Base-by-base conservation (phyloP, 805 yeast genomes). In the Wickerhamomyces bovis region DNA sequence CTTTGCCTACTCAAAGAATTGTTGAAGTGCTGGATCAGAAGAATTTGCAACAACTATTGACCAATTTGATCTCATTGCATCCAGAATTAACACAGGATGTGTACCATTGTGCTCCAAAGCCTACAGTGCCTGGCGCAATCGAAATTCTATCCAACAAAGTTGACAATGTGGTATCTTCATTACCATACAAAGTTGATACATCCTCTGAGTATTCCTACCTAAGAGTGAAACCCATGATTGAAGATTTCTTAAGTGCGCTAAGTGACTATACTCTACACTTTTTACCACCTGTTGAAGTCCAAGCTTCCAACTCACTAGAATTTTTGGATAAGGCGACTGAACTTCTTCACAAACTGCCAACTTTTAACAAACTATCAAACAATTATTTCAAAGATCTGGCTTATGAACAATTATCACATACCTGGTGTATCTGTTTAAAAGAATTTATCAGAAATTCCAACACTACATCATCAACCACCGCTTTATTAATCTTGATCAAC, bases 141-240 rank as follows among this genome's bases (percentile, higher is more conserved):
- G 69, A 65, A 11, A 68, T 78, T 38, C 68, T 89, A 44, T 62
- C 67, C 35, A 55, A 59, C 56, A 66, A 76, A 42, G 60, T 71
- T 19, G 60, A 58, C 5, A 50, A 47, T 8, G 76, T 86, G 23
- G 55, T 67, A 19, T 61, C 62, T 10, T 72, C 75, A 49, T 64
- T 89, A 53, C 96, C 96, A 1, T 87, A 85, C 62, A 81, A 82
- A 53, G 88, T 87, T 52, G 89, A 85, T 55, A 71, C 75, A 10
- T 71, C 76, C 33, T 78, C 85, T 41, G 96, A 88, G 62, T 88
- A 88, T 59, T 80, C 90, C 5, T 88, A 79, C 61, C 65, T 85
- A 47, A 72, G 96, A 47, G 85, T 89, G 33, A 80, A 85, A 57
- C 77, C 84, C 7, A 65, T 70, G 48, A 74, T 86, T 51, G 76